phyloP scores from a whole-genome alignment of 805 yeast genomes.

The Saccharomycopsis capsularis region DNA sequence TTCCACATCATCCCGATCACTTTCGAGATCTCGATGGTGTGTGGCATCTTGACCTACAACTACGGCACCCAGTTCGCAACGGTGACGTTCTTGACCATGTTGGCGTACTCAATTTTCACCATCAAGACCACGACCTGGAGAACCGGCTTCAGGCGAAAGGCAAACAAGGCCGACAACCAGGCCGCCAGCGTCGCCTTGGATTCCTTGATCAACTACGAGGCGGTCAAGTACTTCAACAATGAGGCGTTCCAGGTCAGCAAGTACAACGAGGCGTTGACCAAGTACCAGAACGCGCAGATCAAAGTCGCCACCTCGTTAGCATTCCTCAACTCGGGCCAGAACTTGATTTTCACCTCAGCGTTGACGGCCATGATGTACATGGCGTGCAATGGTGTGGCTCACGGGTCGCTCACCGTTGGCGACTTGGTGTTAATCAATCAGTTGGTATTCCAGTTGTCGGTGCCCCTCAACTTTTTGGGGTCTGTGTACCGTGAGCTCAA shows the following conservation, averaged over 20 bases:
- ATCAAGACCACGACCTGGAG: slow-evolving; percentile 95
- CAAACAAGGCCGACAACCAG: slow-evolving; percentile 87
- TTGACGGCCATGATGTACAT: slow-evolving; percentile 95
- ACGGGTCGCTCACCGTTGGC: slow-evolving; percentile 81
- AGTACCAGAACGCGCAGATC: slow-evolving; percentile 62
- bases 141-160: slow-evolving; percentile 81
- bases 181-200: slow-evolving; percentile 96
- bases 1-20: slow-evolving; percentile 91
- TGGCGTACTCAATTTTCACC: slow-evolving; percentile 81
- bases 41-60: slow-evolving; percentile 89
- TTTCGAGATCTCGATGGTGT: slow-evolving; percentile 86
- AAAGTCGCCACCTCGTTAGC: slow-evolving; percentile 83
- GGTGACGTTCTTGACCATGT: slow-evolving; percentile 81
- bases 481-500: slow-evolving; percentile 92
- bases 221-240: slow-evolving; percentile 91
- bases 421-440: slow-evolving; percentile 93
- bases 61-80: slow-evolving; percentile 87
- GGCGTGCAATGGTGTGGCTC: slow-evolving; percentile 91
- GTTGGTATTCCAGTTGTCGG: slow-evolving; percentile 89
- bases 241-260: slow-evolving; percentile 73
- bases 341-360: slow-evolving; percentile 76
- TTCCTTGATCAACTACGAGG: slow-evolving; percentile 87
- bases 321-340: slow-evolving; percentile 72
- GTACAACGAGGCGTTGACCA: slow-evolving; percentile 66
- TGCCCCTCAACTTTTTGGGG: slow-evolving; percentile 90